Evolutionary conservation across 176 grass and related monocot genomes (phyloP), one percentile per base, ranked within the genome.

Genomic region (Hordeum vulgare): DNA sequence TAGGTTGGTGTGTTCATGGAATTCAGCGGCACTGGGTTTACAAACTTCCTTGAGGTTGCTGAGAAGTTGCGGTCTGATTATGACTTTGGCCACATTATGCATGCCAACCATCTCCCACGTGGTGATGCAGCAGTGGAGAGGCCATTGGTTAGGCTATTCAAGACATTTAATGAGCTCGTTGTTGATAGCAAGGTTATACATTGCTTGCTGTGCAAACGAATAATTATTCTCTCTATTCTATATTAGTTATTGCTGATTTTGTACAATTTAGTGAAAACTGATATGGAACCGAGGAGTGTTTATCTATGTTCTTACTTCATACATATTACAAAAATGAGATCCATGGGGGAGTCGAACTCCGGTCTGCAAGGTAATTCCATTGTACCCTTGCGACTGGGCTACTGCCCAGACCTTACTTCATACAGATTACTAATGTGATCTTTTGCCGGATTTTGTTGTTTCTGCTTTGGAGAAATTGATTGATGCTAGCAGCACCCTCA

Each of bases 131-230:
- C 84, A 11, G 83, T 87, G 4, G 87, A 90, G 68, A 62, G 88
- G 57, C 95, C 95, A 45, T 54, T 93, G 51, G 86, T 97, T 76
- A 89, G 95, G 88, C 65, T 97, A 51, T 86, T 94, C 66, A 97
- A 97, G 71, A 92, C 92, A 71, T 97, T 97, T 73, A 92, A 97
- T 73, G 95, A 97, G 85, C 90, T 97, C 20, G 74, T 94, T 51
- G 86, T 94, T 58, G 95, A 97, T 90, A 92, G 72, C 83, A 88
- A 94, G 95, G 95, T 97, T 29, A 63, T 23, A 69, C 15, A 66
- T 24, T 8, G 68, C 15, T 29, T 7, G 37, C 10, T 66, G 21
- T 3, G n/a, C 9, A 4, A 76, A 45, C 37, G 26, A 45, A 45
- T 17, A 23, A 27, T 27, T 71, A 17, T 15, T 49, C 14, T 14